Evolutionary conservation across 139 green algal species (phyloP).

Genomic region (Chlamydomonas eustigma): DNA sequence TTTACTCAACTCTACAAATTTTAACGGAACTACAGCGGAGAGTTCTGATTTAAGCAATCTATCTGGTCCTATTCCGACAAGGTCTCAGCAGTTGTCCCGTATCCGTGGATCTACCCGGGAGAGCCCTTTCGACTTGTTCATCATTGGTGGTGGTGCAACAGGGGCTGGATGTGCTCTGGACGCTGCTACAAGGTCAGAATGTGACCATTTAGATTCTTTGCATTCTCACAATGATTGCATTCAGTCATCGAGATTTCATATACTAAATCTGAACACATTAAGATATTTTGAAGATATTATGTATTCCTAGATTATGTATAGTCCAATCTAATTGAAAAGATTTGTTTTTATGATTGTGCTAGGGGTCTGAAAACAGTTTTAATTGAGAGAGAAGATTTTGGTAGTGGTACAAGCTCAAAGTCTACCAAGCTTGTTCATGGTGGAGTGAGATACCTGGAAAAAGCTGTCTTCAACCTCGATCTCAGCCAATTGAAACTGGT

Average conservation of each 20-base stretch:
- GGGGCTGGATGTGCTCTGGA: conserved; percentile 88
- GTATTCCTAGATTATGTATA: not conserved
- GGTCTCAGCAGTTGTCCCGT: conserved; percentile 36
- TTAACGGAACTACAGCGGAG: too few species aligned
- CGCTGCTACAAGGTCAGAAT: conserved; percentile 71
- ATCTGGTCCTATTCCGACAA: conserved; percentile 31
- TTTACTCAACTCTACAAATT: not conserved
- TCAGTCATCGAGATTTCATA: too few species aligned
- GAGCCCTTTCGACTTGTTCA: conserved; percentile 72
- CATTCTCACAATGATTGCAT: too few species aligned
- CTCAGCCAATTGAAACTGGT: conserved; percentile 87
- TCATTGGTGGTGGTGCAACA: conserved; percentile 93
- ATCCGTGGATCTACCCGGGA: conserved; percentile 34
- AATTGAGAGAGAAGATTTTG: conserved; percentile 95
- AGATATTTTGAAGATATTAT: not conserved
- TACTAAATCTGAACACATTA: too few species aligned
- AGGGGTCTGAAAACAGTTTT: conserved; percentile 75
- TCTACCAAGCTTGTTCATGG: conserved; percentile 96
- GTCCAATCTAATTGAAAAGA: too few species aligned
- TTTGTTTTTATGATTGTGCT: too few species aligned
- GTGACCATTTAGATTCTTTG: not conserved
- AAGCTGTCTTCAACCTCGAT: conserved; percentile 83
- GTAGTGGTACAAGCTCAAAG: conserved; percentile 80
- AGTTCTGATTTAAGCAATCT: too few species aligned
- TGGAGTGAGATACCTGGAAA: conserved; percentile 91